Base-by-base conservation (phyloP, 1,284 basidiomycete species). In the Ganoderma leucocontextum region DNA sequence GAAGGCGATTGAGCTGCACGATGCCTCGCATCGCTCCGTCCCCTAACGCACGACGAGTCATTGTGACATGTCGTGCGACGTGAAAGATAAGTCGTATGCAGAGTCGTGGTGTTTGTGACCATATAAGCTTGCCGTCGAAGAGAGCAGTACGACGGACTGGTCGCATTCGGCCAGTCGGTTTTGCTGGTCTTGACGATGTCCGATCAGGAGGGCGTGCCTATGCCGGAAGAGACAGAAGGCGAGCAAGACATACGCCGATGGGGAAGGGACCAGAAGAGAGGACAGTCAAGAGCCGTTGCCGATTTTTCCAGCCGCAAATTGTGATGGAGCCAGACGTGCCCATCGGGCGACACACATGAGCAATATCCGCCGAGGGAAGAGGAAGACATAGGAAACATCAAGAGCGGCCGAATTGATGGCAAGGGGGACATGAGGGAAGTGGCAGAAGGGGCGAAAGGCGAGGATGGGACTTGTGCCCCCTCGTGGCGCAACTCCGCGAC, bases 121-220 rank as follows among this genome's bases (percentile, higher is more conserved):
- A 55, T 41, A 44, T n/a, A 17, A 42, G 8, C 33, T 55, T 35
- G 38, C 29, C 19, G 38, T 42, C 29, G 47, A 19, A 63, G 60
- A 65, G 67, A 55, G 42, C 67, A 70, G 58, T 65, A 70, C 57
- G 65, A 69, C 57, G 49, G 58, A 49, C 47, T 65, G 61, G 69
- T 53, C 61, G 65, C 52, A 41, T 9, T 58, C 42, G 63, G 64
- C 67, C 55, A 67, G 49, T 64, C 63, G 61, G 63, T 69, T 42
- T 63, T 72, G 69, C 62, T 69, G 71, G 39, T 59, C 65, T 69
- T 57, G 64, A 65, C 42, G 55, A 58, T 29, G 17, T 17, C 60
- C 52, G 25, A 36, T 35, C 52, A 29, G 58, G 58, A 19, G 35
- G 52, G 44, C 0, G 35, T 44, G 57, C 10, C 19, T 19, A 60